Conservation (phyloP, 768 basidiomycete species). For the Auricularia sp. region DNA sequence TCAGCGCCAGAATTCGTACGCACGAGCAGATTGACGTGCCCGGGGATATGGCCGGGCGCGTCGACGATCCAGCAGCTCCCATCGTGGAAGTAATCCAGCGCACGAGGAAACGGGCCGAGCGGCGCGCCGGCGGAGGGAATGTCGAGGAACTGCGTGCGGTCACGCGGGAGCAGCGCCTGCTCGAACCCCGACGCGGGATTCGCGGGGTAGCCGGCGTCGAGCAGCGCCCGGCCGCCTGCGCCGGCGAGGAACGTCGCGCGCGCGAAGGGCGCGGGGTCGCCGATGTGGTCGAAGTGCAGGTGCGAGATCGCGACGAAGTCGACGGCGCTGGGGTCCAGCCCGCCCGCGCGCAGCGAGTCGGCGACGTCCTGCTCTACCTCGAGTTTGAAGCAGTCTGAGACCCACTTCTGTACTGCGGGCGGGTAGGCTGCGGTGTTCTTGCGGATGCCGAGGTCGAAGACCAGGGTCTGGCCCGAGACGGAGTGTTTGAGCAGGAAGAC, state of each 20-base stretch:
- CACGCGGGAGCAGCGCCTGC: slow-evolving; percentile 27
- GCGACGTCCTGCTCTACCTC: slow-evolving; percentile 5
- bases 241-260: slow-evolving; percentile 11
- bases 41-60: slow-evolving; percentile 45
- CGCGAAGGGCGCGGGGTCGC: slow-evolving; percentile 9
- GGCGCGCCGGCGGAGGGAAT: slow-evolving; percentile 25
- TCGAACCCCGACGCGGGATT: not conserved
- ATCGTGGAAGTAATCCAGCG: slow-evolving; percentile 46
- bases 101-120: slow-evolving; percentile 41
- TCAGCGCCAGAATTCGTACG: slow-evolving; percentile 27
- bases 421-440: slow-evolving; percentile 6
- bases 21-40: slow-evolving; percentile 45
- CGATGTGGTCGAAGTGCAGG: slow-evolving; percentile 12
- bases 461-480: slow-evolving; percentile 1
- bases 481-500: slow-evolving; percentile 13
- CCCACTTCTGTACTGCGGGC: not conserved
- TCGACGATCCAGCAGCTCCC: slow-evolving; percentile 51
- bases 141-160: slow-evolving; percentile 30
- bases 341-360: slow-evolving; percentile 9
- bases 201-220: slow-evolving; percentile 6
- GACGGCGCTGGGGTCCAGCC: slow-evolving; percentile 7
- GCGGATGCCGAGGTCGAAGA: slow-evolving; percentile 14
- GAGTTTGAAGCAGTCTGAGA: not conserved
- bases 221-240: not conserved
- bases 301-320: slow-evolving; percentile 7